phyloP scores from a whole-genome alignment of 2,329 filamentous ascomycete genomes.

The Berkeleyomyces basicola region DNA sequence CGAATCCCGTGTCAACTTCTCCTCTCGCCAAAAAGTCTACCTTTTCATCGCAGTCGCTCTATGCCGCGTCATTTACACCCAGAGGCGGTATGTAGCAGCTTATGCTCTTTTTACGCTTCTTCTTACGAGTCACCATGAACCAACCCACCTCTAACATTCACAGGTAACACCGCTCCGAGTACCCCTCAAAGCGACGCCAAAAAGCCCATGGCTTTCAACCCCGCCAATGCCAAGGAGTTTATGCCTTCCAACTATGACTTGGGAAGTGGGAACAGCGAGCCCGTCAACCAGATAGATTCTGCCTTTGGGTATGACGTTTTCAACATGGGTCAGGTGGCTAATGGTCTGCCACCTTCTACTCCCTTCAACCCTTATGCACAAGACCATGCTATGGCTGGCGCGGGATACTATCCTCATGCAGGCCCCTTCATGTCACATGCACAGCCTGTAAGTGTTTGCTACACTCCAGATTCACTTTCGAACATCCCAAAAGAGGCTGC shows the following conservation, averaged over 20 bases:
- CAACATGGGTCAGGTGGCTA: slow-evolving; percentile 38
- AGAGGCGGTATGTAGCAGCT: slow-evolving; percentile 29
- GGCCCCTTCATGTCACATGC: slow-evolving; percentile 33
- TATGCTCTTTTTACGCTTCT: background rate
- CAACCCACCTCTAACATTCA: slow-evolving; percentile 14
- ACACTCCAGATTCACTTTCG: background rate
- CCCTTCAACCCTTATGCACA: slow-evolving; percentile 64
- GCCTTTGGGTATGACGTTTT: slow-evolving; percentile 41
- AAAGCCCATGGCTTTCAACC: slow-evolving; percentile 31
- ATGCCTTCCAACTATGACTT: slow-evolving; percentile 25
- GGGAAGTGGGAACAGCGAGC: slow-evolving; percentile 2
- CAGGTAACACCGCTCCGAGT: slow-evolving; percentile 11
- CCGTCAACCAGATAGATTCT: slow-evolving; percentile 10
- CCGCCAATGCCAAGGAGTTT: slow-evolving; percentile 41
- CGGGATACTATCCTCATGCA: slow-evolving; percentile 51
- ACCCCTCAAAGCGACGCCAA: slow-evolving; percentile 16
- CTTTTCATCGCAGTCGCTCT: slow-evolving; percentile 82
- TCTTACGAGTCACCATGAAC: background rate
- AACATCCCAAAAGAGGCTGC: slow-evolving; percentile 15
- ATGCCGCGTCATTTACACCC: slow-evolving; percentile 71
- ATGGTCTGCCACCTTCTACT: slow-evolving; percentile 29
- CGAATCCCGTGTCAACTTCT: slow-evolving; percentile 11
- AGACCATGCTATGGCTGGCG: slow-evolving; percentile 43
- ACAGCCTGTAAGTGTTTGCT: slow-evolving; percentile 38
- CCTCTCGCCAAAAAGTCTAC: slow-evolving; percentile 45